Evolutionary conservation across 192 early-diverging fungal genomes (phyloP), one percentile per base, ranked within the genome.

Genomic region (Lunasporangiospora selenospora): DNA sequence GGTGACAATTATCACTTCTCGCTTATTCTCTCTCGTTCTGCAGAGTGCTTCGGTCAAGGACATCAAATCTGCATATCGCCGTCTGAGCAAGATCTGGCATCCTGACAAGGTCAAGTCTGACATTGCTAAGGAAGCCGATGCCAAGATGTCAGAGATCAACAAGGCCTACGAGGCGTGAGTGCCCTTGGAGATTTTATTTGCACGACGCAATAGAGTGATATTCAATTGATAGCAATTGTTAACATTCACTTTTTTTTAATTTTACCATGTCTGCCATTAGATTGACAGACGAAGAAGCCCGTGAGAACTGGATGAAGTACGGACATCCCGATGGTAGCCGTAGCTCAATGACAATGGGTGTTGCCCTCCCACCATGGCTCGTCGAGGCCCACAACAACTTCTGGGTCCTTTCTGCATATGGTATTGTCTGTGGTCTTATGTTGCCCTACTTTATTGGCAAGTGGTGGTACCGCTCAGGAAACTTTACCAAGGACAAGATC

Each of bases 401-500:
- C 12, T 89, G 89, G 77, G 93, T 98, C 7, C 77, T 99, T 53
- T 73, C 83, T 36, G 79, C 95, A 19, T 99, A 99, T 75, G 90
- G 85, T 15, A 73, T 92, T 65, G 71, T 92, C 12, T 98, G 98
- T 84, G 96, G 95, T 66, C 69, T 98, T 39, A 75, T 88, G 9
- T 79, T 98, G 67, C 97, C 97, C 43, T 85, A 89, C 54, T 87
- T 89, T 38, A 95, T 99, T 36, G 94, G 92, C 13, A 84, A 84
- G 54, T 98, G 96, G 97, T 99, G 97, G 97, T 91, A 93, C 78
- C 86, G 86, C 50, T 92, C 93, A 43, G 93, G 90, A 62, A 77
- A 87, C 58, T 88, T 88, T 54, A 96, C 93, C 75, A 96, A 95
- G 69, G 92, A 97, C 62, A 87, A 86, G 59, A 93, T 99, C 57